A percentile compares a stretch with the other conserved stretches of the same genome.
phyloP scores from a whole-genome alignment of 306 rosid genomes.

The Glycine soja region DNA sequence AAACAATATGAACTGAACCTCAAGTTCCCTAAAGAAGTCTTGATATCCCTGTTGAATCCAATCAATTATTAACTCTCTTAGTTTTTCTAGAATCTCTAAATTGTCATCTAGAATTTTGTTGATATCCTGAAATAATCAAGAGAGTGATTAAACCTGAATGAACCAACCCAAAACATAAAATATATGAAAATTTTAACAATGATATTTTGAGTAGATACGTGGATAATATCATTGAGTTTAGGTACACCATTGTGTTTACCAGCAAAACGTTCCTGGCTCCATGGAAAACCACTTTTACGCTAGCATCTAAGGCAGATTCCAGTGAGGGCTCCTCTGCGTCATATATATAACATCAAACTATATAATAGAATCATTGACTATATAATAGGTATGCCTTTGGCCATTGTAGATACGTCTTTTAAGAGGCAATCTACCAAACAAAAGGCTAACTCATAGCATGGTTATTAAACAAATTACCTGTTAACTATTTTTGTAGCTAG shows the following conservation, averaged over 20 bases:
- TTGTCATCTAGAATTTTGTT: slow-evolving; percentile 75
- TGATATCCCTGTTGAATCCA: slow-evolving; percentile 94
- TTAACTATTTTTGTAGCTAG: not conserved
- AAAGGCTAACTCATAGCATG: slow-evolving; percentile 39
- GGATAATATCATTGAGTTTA: slow-evolving; percentile 25
- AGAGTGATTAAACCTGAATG: slow-evolving; percentile 19
- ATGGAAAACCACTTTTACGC: slow-evolving; percentile 73
- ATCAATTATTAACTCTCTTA: slow-evolving; percentile 67
- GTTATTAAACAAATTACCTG: not conserved
- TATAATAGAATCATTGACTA: too few relatives aligned
- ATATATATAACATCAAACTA: too few relatives aligned
- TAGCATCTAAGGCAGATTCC: slow-evolving; percentile 70
- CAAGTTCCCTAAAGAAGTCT: slow-evolving; percentile 77
- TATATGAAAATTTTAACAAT: not conserved
- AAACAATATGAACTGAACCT: slow-evolving; percentile 65
- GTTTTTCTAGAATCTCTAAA: slow-evolving; percentile 63
- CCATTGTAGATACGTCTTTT: too few relatives aligned
- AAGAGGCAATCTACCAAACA: slow-evolving; percentile 72
- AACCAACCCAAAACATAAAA: too few relatives aligned
- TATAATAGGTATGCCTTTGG: too few relatives aligned
- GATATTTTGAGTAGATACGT: not conserved
- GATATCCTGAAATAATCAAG: slow-evolving; percentile 66
- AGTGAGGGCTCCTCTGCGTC: slow-evolving; percentile 63
- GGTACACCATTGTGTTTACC: slow-evolving; percentile 56
- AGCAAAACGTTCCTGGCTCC: slow-evolving; percentile 72